phyloP scores from a whole-genome alignment of 2,329 filamentous ascomycete species.

The Geosmithia flava region DNA sequence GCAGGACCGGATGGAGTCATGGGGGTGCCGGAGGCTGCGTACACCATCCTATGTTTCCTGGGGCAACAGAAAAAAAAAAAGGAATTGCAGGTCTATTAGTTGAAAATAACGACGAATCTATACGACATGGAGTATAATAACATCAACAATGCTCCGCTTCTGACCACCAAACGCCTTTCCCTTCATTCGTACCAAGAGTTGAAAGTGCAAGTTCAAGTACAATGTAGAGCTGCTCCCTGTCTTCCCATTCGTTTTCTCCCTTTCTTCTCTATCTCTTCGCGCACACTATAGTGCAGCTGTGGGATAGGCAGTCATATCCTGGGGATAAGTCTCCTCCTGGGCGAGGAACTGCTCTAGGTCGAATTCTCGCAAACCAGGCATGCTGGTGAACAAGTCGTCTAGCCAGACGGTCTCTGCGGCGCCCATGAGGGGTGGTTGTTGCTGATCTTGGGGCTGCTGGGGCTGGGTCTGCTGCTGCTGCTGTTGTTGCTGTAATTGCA shows the following conservation, averaged over 20 bases:
- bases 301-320: background rate
- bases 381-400: constrained; percentile 1
- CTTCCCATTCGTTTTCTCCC: background rate
- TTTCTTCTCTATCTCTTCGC: background rate
- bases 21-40: no score
- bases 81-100: background rate
- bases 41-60: no score
- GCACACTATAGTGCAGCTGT: background rate
- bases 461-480: background rate
- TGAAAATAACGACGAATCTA: no score
- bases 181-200: no score
- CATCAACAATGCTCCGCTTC: no score
- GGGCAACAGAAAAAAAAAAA: background rate
- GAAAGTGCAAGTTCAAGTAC: no score
- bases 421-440: background rate
- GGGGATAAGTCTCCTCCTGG: background rate
- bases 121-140: no score
- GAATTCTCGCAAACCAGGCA: constrained; percentile 1
- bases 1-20: no score
- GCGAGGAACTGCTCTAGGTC: constrained; percentile 2
- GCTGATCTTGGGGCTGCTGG: background rate
- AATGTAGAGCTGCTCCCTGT: no score
- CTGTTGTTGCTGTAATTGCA: background rate
- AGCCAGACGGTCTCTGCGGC: constrained; percentile 1
- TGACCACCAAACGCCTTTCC: no score